A percentile compares a stretch with the other conserved stretches of the same genome.
Evolutionary conservation across 1,139 yeast genomes (phyloP).

Genomic region (Pichia sp.): DNA sequence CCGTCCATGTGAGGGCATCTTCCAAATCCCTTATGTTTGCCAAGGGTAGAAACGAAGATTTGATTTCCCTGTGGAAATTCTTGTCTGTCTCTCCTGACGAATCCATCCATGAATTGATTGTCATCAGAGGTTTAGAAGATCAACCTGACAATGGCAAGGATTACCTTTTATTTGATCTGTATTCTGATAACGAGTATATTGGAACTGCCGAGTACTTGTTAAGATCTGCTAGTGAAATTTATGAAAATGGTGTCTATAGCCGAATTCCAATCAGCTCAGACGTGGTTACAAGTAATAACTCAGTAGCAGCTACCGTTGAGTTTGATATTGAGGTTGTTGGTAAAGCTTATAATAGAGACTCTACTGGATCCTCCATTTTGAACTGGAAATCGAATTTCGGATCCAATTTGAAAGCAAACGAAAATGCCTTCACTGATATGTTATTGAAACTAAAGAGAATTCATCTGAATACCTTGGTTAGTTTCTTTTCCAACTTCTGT

Average conservation of each 20-base stretch:
- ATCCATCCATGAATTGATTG: constrained; percentile 21
- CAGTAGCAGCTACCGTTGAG: constrained; percentile 44
- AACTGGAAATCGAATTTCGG: constrained; percentile 45
- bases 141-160: constrained; percentile 30
- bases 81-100: constrained; percentile 74
- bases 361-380: constrained; percentile 48
- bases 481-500: constrained; percentile 47
- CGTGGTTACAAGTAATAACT: constrained; percentile 19
- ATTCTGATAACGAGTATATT: constrained; percentile 51
- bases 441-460: constrained; percentile 39
- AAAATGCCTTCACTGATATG: constrained; percentile 24
- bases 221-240: constrained; percentile 23
- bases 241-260: constrained; percentile 17
- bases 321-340: constrained; percentile 65
- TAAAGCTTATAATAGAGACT: constrained; percentile 53
- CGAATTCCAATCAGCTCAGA: constrained; percentile 22
- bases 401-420: constrained; percentile 16
- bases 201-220: constrained; percentile 41
- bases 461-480: constrained; percentile 35
- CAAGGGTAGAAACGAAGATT: constrained; percentile 60
- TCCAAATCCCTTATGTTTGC: constrained; percentile 47
- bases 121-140: constrained; percentile 39
- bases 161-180: constrained; percentile 48
- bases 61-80: constrained; percentile 56
- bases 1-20: constrained; percentile 32